These are phyloP conservation scores for Alternaria sp. DNA, from an alignment of 2,329 filamentous ascomycete genomes.

Conservation along the genomic window DNA sequence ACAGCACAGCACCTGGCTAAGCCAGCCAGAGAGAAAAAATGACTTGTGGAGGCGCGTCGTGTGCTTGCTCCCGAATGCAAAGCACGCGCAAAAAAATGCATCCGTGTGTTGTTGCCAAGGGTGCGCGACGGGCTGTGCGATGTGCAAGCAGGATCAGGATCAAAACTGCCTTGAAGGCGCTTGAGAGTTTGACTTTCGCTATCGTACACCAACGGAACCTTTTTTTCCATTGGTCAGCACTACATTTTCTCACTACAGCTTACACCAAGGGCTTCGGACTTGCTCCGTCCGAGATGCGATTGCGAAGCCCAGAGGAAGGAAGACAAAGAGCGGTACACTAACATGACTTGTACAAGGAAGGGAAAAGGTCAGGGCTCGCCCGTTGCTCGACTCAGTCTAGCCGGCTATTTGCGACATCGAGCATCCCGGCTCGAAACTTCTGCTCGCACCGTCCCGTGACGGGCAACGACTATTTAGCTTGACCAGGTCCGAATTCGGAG, in stretches of 20 bases:
- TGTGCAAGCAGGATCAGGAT: neutral
- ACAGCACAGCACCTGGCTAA: neutral
- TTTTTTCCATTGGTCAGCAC: neutral
- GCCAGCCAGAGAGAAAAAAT: neutral
- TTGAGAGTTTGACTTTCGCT: neutral
- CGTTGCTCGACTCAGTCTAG: constrained; percentile 1
- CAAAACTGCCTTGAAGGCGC: neutral
- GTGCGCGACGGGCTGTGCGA: neutral
- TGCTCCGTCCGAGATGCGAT: neutral
- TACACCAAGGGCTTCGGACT: neutral
- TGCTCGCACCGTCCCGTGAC: constrained; percentile 11
- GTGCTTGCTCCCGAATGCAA: neutral
- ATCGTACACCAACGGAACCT: neutral
- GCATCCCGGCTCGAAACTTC: constrained; percentile 3
- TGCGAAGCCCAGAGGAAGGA: neutral
- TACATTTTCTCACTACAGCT: neutral
- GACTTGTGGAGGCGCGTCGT: constrained; percentile 1
- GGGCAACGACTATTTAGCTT: constrained; percentile 3
- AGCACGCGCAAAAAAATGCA: neutral
- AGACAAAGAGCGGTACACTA: constrained; percentile 2
- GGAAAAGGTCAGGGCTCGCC: constrained; percentile 5
- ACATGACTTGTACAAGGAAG: neutral
- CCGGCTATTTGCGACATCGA: neutral
- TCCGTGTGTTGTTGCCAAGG: neutral
- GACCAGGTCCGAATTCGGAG: neutral